phyloP scores from a whole-genome alignment of 1,284 basidiomycete genomes.

The Boletus mariae region DNA sequence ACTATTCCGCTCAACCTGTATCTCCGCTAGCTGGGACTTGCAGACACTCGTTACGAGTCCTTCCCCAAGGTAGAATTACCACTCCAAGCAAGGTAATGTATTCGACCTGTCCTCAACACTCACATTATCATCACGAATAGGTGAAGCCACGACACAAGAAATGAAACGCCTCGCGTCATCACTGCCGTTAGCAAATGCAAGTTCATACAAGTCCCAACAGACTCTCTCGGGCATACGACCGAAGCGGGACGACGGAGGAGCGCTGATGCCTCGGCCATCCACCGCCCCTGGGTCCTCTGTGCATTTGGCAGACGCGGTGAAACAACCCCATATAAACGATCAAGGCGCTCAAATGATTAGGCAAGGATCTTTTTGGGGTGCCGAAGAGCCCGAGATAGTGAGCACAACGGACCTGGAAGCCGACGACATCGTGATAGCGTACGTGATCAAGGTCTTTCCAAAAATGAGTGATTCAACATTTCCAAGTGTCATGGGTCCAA shows the following conservation, averaged over 20 bases:
- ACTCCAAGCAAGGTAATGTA: neutral
- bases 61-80: neutral
- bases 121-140: neutral
- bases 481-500: conserved; percentile 25
- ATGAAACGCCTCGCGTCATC: neutral
- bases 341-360: neutral
- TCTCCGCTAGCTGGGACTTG: neutral
- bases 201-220: neutral
- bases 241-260: neutral
- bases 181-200: neutral
- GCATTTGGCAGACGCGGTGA: neutral
- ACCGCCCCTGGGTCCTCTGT: neutral
- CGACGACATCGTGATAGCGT: conserved; percentile 23
- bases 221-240: neutral
- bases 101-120: neutral
- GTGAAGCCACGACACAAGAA: neutral
- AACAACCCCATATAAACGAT: neutral
- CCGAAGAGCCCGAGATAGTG: neutral
- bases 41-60: neutral
- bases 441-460: neutral
- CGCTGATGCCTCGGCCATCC: neutral
- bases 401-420: neutral
- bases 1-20: neutral
- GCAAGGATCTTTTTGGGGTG: neutral
- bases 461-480: neutral